A percentile compares a stretch with the other conserved stretches of the same genome.
Conservation (phyloP, 1,284 basidiomycete genomes). For the Fomitiporia mediterranea region DNA sequence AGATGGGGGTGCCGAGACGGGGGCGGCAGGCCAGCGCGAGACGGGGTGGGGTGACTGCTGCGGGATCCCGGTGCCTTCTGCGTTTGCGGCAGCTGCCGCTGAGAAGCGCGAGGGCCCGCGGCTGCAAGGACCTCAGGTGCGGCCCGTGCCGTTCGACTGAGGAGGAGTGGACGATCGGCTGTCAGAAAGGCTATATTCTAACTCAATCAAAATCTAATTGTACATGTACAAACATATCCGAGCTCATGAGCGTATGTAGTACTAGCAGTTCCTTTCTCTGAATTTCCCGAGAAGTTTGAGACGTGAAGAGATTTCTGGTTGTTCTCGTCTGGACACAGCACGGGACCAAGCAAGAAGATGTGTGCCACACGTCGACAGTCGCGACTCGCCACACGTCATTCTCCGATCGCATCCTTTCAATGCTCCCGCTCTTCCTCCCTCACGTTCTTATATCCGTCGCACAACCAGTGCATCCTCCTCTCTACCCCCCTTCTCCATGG, state of each 20-base stretch:
- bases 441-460: neutral
- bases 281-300: too few species aligned
- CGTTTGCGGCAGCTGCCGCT: conserved; percentile 69
- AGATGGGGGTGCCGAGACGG: conserved; percentile 51
- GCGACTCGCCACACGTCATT: conserved; percentile 2
- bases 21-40: conserved; percentile 43
- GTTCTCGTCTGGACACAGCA: too few species aligned
- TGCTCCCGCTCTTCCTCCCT: neutral
- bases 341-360: neutral
- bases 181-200: neutral
- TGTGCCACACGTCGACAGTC: neutral
- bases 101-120: conserved; percentile 34
- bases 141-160: conserved; percentile 82
- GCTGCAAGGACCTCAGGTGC: conserved; percentile 57
- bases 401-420: neutral
- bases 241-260: too few species aligned
- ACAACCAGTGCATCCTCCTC: too few species aligned
- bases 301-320: too few species aligned
- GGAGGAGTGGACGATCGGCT: neutral
- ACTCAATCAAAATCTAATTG: neutral
- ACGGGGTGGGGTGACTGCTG: conserved; percentile 92
- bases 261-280: too few species aligned
- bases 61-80: conserved; percentile 84
- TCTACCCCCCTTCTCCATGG: neutral
- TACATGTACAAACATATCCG: neutral